Percentiles rank a stretch among this genome's conserved stretches.
phyloP scores from a whole-genome alignment of 805 yeast genomes.

The Alloascoidea africana region DNA sequence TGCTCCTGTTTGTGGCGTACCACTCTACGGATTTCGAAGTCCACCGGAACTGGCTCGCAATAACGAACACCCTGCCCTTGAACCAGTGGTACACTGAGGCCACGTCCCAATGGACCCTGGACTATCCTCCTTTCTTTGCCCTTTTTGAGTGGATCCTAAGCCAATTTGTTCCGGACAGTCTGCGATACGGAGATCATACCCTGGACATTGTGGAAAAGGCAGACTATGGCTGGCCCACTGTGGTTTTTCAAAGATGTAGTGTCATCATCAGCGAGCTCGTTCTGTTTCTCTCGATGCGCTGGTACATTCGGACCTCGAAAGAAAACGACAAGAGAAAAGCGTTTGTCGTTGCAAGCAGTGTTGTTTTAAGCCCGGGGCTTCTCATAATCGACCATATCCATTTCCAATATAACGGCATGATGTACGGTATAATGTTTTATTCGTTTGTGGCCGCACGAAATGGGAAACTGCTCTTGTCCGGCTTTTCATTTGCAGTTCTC shows the following conservation, averaged over 20 bases:
- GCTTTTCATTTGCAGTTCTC: conserved; percentile 54
- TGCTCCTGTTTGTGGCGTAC: conserved; percentile 62
- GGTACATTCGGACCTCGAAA: conserved; percentile 40
- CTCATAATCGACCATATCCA: conserved; percentile 89
- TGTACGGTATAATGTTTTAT: conserved; percentile 70
- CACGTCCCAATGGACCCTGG: conserved; percentile 81
- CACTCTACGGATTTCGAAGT: conserved; percentile 96
- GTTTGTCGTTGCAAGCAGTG: conserved; percentile 67
- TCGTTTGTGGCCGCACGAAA: conserved; percentile 60
- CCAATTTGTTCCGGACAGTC: conserved; percentile 49
- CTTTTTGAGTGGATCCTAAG: conserved; percentile 80
- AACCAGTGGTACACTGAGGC: conserved; percentile 76
- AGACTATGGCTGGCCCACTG: conserved; percentile 59
- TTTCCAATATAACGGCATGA: conserved; percentile 91
- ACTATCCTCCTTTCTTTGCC: conserved; percentile 96
- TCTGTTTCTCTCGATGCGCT: conserved; percentile 54
- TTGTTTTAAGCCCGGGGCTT: conserved; percentile 80
- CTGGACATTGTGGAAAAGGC: conserved; percentile 54
- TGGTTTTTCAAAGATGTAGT: conserved; percentile 67
- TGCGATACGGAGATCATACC: conserved; percentile 60
- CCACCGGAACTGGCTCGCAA: conserved; percentile 93
- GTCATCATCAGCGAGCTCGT: conserved; percentile 69
- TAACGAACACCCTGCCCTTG: conserved; percentile 64
- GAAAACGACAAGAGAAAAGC: conserved; percentile 26
- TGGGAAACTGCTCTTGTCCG: conserved; percentile 41